Base-by-base conservation (phyloP, 495 filamentous ascomycete genomes). In the Aspergillus sparsus region DNA sequence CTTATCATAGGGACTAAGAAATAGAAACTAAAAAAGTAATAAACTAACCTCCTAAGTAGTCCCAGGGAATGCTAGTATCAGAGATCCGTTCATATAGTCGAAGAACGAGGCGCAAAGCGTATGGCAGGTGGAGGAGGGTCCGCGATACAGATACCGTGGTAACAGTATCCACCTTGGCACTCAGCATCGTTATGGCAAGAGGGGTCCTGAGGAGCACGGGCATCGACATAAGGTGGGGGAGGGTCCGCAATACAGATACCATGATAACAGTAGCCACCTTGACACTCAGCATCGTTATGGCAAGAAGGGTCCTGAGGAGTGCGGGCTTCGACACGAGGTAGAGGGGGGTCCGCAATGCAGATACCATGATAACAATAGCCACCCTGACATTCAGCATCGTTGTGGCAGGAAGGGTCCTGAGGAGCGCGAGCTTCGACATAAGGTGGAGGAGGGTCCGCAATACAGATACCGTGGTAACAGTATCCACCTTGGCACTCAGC, bases 361-460 rank as follows among this genome's bases (percentile, higher is more conserved):
- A 61, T 55, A 7, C 51, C 51, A 11, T 54, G 42, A 46, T 46
- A 45, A 18, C 59, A 62, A n/a, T 35, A 31, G 8, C 53, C 59
- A 18, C 37, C 46, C 11, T 32, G 21, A 15, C 58, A 61, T 3
- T 61, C 58, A 11, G 12, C 10, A 32, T 42, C 12, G 2, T 44
- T 61, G 35, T 53, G 47, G 27, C 60, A 62, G 11, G 13, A 11
- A 8, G 45, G 3, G 13, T 46, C 39, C 35, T 51, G 52, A 27
- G 12, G 49, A 53, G 9, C 9, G 33, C 35, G 52, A 54, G 37
- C 27, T 27, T 37, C 35, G 8, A 54, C 35, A 13, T 42, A 35
- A 21, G 52, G 2, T 11, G 31, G 31, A 16, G 32, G 16, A 34
- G 32, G 13, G 42, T 49, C 12, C 33, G 46, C 15, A 18, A 49